Evolutionary conservation across 1,139 yeast species (phyloP).

Genomic region (Arxiozyma bovina): DNA sequence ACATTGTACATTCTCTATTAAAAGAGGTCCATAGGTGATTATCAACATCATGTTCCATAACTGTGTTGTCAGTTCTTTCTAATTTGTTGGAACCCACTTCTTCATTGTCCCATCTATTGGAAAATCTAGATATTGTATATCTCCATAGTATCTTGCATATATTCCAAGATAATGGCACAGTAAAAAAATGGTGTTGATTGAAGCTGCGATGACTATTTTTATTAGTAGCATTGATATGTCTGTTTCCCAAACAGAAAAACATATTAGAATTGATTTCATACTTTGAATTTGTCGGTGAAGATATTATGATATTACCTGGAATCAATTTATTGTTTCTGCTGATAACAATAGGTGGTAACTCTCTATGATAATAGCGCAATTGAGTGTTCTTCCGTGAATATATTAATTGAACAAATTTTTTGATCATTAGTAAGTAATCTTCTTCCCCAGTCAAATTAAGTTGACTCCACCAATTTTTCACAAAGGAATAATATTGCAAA

Average conservation of each 20-base stretch:
- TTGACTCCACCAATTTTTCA: constrained; percentile 26
- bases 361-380: constrained; percentile 8
- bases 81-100: no score
- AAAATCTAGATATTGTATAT: background rate
- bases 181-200: background rate
- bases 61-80: background rate
- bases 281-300: background rate
- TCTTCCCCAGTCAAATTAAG: constrained; percentile 30
- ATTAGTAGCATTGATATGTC: background rate
- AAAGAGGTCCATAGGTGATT: background rate
- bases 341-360: constrained; percentile 4
- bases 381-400: constrained; percentile 21
- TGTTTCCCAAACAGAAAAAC: background rate
- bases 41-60: background rate
- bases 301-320: background rate
- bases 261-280: background rate
- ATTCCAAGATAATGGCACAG: background rate
- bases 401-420: constrained; percentile 23
- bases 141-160: background rate
- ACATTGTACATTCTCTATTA: background rate
- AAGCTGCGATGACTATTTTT: background rate
- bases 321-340: background rate
- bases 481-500: constrained; percentile 21
- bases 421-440: constrained; percentile 24
- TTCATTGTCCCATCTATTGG: background rate